Evolutionary conservation across 345 rosid species (phyloP), one percentile per base, ranked within the genome.

Genomic region (Mercurialis annua): DNA sequence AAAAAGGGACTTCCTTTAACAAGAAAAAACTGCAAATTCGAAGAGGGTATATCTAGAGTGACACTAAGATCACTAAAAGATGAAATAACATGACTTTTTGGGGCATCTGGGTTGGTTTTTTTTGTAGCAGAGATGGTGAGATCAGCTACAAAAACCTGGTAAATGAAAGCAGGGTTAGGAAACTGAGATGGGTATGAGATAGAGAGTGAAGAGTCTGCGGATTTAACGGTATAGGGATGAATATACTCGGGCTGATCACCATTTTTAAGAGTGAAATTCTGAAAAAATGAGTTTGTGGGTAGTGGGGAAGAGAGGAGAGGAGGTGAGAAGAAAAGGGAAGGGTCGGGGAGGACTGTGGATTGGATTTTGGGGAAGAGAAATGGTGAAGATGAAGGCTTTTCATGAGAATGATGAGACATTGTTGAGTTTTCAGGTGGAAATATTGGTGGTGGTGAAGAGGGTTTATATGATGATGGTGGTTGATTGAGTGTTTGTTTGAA

Each of bases 281-380:
- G 97, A 83, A 92, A 92, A 83, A 88, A 92, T 56, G 90, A 90
- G 67, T 87, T 92, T 10, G 98, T 92, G 0, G 97, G 98, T 65
- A 87, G 80, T 47, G 98, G 98, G 11, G 77, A 15, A 34, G 90
- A 82, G 79, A 88, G 89, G 68, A 88, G 96, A 36, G 65, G 53
- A 12, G 73, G 85, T 0, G 93, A 66, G 85, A 86, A 88, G 83
- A 92, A 90, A 67, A 31, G 63, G 38, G 92, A 78, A 16, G 98
- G 98, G 59, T 92, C 89, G 60, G 98, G 95, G 65, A 92, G 85
- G 50, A 85, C 83, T 0, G 90, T 57, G 31, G 98, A 90, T 7
- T 83, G 68, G 11, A 67, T 63, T 44, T 20, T 43, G 1, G 98
- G 97, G 81, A 90, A 90, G 72, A 84, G 82, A 30, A 81, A 92